Evolutionary conservation across 1,284 basidiomycete genomes (phyloP).

Genomic region (Tremellales sp.): DNA sequence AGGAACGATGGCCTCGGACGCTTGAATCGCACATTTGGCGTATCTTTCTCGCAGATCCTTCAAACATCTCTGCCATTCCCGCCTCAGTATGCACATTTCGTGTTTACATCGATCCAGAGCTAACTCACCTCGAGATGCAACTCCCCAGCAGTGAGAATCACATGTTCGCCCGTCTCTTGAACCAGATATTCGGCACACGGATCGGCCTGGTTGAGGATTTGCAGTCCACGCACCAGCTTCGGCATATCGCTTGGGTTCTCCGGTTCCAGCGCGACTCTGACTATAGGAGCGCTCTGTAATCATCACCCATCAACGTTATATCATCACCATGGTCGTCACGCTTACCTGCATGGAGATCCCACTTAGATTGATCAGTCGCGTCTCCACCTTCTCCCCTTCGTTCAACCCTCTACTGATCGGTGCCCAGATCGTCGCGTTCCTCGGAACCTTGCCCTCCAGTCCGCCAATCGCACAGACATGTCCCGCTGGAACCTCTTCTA

Average conservation of each 20-base stretch:
- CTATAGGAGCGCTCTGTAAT: constrained; percentile 75
- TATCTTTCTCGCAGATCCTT: constrained; percentile 94
- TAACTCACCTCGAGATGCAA: constrained; percentile 80
- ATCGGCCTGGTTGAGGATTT: constrained; percentile 89
- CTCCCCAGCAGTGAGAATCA: constrained; percentile 94
- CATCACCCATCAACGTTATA: too few species aligned
- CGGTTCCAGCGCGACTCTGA: constrained; percentile 92
- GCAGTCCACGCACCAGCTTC: constrained; percentile 81
- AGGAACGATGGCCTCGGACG: constrained; percentile 93
- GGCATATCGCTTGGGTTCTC: constrained; percentile 81
- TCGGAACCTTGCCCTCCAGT: constrained; percentile 81
- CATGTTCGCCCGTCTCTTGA: constrained; percentile 95
- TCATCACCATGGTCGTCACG: constrained; percentile 7
- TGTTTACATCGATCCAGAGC: background rate
- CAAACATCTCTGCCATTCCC: constrained; percentile 68
- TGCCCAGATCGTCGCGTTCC: constrained; percentile 86
- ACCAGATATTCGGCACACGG: constrained; percentile 97
- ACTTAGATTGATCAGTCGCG: constrained; percentile 71
- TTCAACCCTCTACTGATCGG: constrained; percentile 50
- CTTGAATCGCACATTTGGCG: constrained; percentile 86
- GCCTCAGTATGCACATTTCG: background rate
- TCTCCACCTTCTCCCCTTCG: constrained; percentile 42
- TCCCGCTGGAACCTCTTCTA: constrained; percentile 82
- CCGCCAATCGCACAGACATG: constrained; percentile 94
- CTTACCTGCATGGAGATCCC: constrained; percentile 67